Evolutionary conservation across 140 eudicot species (phyloP).

Genomic region (Oenanthe javanica): DNA sequence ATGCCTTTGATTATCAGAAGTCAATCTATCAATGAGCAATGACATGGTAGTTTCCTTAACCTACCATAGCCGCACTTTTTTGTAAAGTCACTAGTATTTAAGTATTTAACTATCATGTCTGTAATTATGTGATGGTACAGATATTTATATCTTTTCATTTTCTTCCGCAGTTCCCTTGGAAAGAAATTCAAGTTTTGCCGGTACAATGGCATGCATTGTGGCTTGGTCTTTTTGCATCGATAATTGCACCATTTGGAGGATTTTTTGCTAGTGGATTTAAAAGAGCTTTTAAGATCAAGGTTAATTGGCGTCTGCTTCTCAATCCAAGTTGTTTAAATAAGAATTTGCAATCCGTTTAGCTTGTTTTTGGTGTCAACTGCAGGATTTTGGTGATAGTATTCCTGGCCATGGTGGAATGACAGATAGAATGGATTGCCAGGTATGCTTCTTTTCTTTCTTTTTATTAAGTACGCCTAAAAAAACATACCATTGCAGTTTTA

Average conservation of each 20-base stretch:
- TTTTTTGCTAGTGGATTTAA: conserved; percentile 97
- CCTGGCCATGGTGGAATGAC: conserved; percentile 99
- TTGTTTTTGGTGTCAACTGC: conserved; percentile 13
- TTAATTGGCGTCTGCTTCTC: neutral
- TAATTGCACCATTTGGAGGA: conserved; percentile 98
- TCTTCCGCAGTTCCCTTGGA: conserved; percentile 80
- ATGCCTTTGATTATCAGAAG: neutral
- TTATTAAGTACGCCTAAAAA: neutral
- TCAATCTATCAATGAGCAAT: neutral
- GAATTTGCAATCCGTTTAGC: conserved; percentile 3
- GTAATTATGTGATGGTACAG: neutral
- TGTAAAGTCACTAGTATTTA: neutral
- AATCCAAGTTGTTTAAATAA: neutral
- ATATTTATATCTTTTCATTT: neutral
- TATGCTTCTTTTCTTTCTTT: conserved; percentile 6
- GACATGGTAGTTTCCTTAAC: neutral
- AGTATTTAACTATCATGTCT: neutral
- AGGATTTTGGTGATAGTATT: conserved; percentile 99
- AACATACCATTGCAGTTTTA: neutral
- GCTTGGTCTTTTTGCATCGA: conserved; percentile 91
- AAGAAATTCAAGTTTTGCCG: conserved; percentile 64
- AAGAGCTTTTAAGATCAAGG: conserved; percentile 97
- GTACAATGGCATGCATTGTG: conserved; percentile 96
- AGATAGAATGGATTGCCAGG: conserved; percentile 99
- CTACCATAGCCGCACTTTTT: neutral